These are phyloP conservation scores for Acacia concinna DNA, from an alignment of 331 rosid genomes.

Conservation along the genomic window DNA sequence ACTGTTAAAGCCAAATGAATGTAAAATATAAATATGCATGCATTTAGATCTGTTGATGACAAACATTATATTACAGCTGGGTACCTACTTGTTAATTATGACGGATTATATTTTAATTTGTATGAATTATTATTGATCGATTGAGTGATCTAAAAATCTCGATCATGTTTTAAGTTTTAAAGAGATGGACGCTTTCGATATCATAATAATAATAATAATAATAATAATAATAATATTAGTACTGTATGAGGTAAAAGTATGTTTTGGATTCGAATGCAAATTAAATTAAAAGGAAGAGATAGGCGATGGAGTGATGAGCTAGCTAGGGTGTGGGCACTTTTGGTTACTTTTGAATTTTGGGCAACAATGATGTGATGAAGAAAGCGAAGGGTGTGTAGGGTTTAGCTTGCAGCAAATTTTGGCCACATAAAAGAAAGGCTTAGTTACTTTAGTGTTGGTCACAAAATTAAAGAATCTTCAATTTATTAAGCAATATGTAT, in stretches of 20 bases:
- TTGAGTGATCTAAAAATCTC: not conserved
- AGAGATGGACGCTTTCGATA: constrained; percentile 17
- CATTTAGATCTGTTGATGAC: too few relatives aligned
- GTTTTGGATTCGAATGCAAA: not conserved
- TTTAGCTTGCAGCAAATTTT: constrained; percentile 7
- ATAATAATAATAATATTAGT: too few relatives aligned
- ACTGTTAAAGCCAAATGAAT: too few relatives aligned
- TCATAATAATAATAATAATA: too few relatives aligned
- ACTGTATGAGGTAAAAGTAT: too few relatives aligned
- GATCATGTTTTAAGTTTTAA: constrained; percentile 23
- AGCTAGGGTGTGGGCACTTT: not conserved
- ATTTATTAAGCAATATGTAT: not conserved
- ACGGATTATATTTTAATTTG: not conserved
- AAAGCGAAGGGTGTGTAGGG: not conserved
- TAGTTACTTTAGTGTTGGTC: not conserved
- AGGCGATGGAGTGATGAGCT: too few relatives aligned
- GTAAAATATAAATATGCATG: too few relatives aligned
- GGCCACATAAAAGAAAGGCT: not conserved
- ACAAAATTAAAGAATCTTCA: not conserved
- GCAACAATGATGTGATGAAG: not conserved
- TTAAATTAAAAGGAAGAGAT: not conserved
- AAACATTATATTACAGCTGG: too few relatives aligned
- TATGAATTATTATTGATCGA: not conserved
- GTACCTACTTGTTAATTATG: not conserved
- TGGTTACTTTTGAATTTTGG: not conserved